Evolutionary conservation across 148 eudicot species (phyloP), one percentile per base, ranked within the genome.

Genomic region (Nepenthes mirabilis): DNA sequence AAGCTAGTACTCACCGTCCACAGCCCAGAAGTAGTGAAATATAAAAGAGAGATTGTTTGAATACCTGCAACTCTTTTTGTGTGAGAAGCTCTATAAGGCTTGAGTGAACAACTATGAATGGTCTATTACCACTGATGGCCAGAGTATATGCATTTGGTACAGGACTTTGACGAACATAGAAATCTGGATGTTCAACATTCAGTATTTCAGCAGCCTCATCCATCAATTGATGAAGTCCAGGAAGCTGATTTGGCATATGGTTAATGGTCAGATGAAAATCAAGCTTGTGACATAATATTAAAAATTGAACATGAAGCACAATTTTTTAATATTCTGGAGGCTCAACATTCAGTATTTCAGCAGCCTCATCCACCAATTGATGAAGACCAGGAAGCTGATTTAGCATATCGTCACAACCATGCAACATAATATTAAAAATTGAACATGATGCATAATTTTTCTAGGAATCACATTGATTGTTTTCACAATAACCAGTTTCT

Each of bases 61-160:
- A 60, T 52, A 91, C 97, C 94, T 91, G 96, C 80, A 91, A 75
- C 74, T 91, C 98, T 72, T 88, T 85, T 61, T 84, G 75, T 2
- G 90, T 83, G 68, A 91, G 74, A 64, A 91, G 98, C 80, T 91
- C 96, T 34, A 91, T 77, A 60, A 91, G 91, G 74, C 98, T 91
- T 56, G 98, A 88, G 66, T 91, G 98, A 65, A 88, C 83, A 49
- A 91, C 98, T 35, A 91, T 83, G 72, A 91, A 91, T 35, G 98
- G 96, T 74, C 76, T 88, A 77, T 83, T 83, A 52, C 98, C 98
- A 68, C 77, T 82, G 68, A 91, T 69, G 62, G 98, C 98, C 58
- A 91, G 73, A 36, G 98, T 91, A 71, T 91, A 91, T 14, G 96
- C 96, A 68, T 91, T 91, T 1, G 96, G 96, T 56, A 75, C 67